Percentiles rank a stretch among this genome's conserved stretches.
phyloP scores from a whole-genome alignment of 75 land plant genomes.

The Pseudotsuga menziesii region DNA sequence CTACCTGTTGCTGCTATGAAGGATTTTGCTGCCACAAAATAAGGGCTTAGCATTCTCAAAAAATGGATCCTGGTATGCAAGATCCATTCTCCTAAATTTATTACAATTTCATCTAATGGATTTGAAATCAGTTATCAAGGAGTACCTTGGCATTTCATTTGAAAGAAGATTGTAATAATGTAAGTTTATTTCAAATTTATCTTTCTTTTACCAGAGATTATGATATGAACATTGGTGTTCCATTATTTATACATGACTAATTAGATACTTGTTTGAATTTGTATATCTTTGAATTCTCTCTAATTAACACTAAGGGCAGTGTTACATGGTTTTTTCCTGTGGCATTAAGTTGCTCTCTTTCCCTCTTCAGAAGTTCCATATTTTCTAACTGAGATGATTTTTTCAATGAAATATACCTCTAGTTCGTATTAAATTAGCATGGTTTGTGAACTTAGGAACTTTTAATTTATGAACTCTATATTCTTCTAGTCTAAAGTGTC shows the following conservation, averaged over 20 bases:
- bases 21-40: constrained; percentile 84
- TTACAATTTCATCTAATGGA: neutral
- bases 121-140: neutral
- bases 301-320: no score
- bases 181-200: neutral
- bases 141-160: neutral
- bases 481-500: no score
- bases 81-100: neutral
- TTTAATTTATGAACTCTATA: no score
- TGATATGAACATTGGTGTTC: no score
- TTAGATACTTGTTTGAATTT: neutral
- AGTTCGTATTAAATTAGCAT: no score
- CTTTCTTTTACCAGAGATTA: neutral
- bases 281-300: neutral
- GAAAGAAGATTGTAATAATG: no score
- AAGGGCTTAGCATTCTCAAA: constrained; percentile 77
- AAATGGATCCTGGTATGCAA: constrained; percentile 79
- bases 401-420: no score
- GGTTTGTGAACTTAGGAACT: no score
- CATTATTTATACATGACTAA: neutral
- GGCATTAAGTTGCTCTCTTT: no score
- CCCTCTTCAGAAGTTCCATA: no score
- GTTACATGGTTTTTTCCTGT: no score
- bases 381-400: no score
- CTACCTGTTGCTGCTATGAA: constrained; percentile 63